A percentile compares a stretch with the other conserved stretches of the same genome.
These are phyloP conservation scores for Tephrocybe sp. DNA, from an alignment of 768 basidiomycete species.

Conservation along the genomic window DNA sequence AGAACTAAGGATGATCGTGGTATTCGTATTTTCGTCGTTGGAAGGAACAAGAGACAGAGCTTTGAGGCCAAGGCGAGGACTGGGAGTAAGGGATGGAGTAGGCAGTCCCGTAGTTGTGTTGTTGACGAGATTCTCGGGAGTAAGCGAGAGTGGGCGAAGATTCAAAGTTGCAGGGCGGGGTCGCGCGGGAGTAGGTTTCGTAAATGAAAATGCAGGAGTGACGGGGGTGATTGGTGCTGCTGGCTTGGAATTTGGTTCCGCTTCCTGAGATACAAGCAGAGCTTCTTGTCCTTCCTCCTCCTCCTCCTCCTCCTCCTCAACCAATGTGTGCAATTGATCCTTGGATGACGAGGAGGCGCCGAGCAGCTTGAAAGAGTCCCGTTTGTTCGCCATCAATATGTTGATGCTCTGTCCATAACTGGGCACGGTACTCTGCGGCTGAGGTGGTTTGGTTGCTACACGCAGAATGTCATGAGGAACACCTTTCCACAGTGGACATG, in stretches of 20 bases:
- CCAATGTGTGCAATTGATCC: slow-evolving; percentile 74
- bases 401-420: slow-evolving; percentile 40
- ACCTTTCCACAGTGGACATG: slow-evolving; percentile 7
- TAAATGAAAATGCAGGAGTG: slow-evolving; percentile 31
- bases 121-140: slow-evolving; percentile 47
- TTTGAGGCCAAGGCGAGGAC: slow-evolving; percentile 47
- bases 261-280: slow-evolving; percentile 12
- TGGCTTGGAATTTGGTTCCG: slow-evolving; percentile 22
- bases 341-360: slow-evolving; percentile 61
- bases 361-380: slow-evolving; percentile 81
- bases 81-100: slow-evolving; percentile 56
- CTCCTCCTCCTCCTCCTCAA: slow-evolving; percentile 89
- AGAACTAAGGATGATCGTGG: slow-evolving; percentile 31
- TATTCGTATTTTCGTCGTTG: slow-evolving; percentile 28
- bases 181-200: slow-evolving; percentile 42
- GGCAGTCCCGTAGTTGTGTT: slow-evolving; percentile 40
- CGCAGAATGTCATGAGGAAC: slow-evolving; percentile 11
- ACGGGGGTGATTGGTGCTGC: slow-evolving; percentile 28
- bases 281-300: slow-evolving; percentile 39
- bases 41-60: slow-evolving; percentile 49
- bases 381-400: slow-evolving; percentile 54
- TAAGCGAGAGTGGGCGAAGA: slow-evolving; percentile 72
- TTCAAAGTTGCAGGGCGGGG: slow-evolving; percentile 67
- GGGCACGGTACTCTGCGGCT: slow-evolving; percentile 47
- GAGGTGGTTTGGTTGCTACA: slow-evolving; percentile 62